Percentiles rank a stretch among this genome's conserved stretches.
These are phyloP conservation scores for Colletotrichum cordylinicola DNA, from an alignment of 2,329 filamentous ascomycete species.

Conservation along the genomic window DNA sequence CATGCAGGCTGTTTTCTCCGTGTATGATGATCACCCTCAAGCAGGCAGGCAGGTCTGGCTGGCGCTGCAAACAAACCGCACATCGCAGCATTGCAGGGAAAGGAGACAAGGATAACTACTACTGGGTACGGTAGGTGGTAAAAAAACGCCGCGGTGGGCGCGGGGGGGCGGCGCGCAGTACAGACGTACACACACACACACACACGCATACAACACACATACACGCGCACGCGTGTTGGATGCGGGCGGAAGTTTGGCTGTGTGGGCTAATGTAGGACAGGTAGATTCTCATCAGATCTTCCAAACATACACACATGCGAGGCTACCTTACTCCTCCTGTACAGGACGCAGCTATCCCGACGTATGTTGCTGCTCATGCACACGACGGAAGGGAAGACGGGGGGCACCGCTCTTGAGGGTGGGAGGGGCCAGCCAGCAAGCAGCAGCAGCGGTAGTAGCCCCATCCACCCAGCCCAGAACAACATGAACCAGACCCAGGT, in stretches of 20 bases:
- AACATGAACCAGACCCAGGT: neutral
- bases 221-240: neutral
- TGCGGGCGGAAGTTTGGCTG: neutral
- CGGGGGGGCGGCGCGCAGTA: neutral
- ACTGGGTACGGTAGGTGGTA: neutral
- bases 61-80: neutral
- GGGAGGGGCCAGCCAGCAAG: neutral
- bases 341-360: slow-evolving; percentile 19
- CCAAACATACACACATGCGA: slow-evolving; percentile 6
- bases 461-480: neutral
- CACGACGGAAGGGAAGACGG: slow-evolving; percentile 14
- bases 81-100: neutral
- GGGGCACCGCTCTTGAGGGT: neutral
- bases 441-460: neutral
- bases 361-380: slow-evolving; percentile 8
- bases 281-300: slow-evolving; percentile 19
- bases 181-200: neutral
- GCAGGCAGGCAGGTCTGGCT: neutral
- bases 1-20: neutral
- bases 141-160: neutral
- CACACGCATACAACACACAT: neutral
- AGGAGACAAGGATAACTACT: neutral
- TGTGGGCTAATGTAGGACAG: slow-evolving; percentile 18
- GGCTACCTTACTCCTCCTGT: neutral
- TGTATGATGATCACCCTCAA: neutral